These are phyloP conservation scores for Mucor piriformis DNA, from an alignment of 371 early-diverging fungal genomes.

Conservation along the genomic window DNA sequence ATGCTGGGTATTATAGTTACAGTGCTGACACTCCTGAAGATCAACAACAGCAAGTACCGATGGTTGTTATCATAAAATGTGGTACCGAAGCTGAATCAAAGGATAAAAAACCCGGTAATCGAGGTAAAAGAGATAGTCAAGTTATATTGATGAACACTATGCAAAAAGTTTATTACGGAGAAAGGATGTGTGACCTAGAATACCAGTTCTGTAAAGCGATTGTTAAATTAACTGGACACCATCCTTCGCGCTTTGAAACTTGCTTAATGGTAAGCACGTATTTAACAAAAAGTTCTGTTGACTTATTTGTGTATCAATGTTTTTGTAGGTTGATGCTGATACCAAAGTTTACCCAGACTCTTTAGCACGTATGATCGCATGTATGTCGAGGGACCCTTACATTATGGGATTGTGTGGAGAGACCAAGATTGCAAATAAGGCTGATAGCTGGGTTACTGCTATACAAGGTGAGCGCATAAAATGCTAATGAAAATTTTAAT, in stretches of 20 bases:
- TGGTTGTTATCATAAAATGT: conserved; percentile 84
- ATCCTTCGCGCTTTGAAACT: conserved; percentile 85
- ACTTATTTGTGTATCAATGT: not conserved
- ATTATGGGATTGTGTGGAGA: conserved; percentile 90
- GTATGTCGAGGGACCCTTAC: conserved; percentile 76
- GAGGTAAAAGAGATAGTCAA: conserved; percentile 66
- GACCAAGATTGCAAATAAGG: conserved; percentile 87
- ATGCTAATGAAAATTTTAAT: not conserved
- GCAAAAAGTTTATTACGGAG: conserved; percentile 87
- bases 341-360: conserved; percentile 89
- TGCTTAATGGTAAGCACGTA: conserved; percentile 80
- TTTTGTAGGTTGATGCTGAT: conserved; percentile 87
- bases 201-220: conserved; percentile 94
- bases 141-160: conserved; percentile 91
- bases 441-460: conserved; percentile 85
- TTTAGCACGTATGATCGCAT: conserved; percentile 75
- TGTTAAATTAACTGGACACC: conserved; percentile 77
- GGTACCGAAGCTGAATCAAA: conserved; percentile 72
- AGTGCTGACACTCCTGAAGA: conserved; percentile 51
- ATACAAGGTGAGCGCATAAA: conserved; percentile 69
- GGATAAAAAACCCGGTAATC: conserved; percentile 54
- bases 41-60: conserved; percentile 52
- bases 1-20: conserved; percentile 78
- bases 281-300: not conserved
- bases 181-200: conserved; percentile 95